A percentile compares a stretch with the other conserved stretches of the same genome.
Evolutionary conservation across 106 monocot species (phyloP).

Genomic region (Ottelia alismoides): DNA sequence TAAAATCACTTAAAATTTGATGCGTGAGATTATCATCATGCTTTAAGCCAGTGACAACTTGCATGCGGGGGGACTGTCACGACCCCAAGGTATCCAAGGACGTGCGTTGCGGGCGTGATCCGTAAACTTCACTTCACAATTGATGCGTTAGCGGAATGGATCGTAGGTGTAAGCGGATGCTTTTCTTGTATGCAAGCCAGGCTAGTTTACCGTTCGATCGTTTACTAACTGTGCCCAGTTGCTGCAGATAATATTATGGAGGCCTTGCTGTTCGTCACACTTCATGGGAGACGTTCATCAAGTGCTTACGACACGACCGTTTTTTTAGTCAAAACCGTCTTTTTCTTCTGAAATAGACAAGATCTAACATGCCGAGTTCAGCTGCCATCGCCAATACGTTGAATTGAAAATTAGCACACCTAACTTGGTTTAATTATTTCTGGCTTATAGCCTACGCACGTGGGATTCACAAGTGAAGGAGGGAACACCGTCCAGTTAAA

Average conservation of each 20-base stretch:
- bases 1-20: too few species aligned
- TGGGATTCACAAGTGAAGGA: conserved; percentile 62
- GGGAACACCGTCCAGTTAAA: conserved; percentile 50
- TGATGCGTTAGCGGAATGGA: conserved; percentile 55
- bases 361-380: too few species aligned
- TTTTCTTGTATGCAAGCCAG: too few species aligned
- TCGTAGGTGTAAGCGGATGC: conserved; percentile 21
- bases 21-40: neutral
- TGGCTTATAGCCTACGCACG: conserved; percentile 53
- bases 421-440: neutral
- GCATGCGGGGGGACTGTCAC: conserved; percentile 47
- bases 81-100: conserved; percentile 31
- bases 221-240: neutral
- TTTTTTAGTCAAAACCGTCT: too few species aligned
- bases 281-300: conserved; percentile 82
- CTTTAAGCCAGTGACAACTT: neutral
- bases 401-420: too few species aligned
- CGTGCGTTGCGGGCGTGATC: conserved; percentile 64
- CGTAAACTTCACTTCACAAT: conserved; percentile 51
- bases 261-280: conserved; percentile 58
- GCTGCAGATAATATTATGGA: conserved; percentile 60
- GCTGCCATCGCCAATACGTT: too few species aligned
- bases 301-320: too few species aligned
- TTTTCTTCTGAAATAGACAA: too few species aligned
- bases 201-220: too few species aligned